Evolutionary conservation across 306 rosid genomes (phyloP).

Genomic region (Glycine tomentella): DNA sequence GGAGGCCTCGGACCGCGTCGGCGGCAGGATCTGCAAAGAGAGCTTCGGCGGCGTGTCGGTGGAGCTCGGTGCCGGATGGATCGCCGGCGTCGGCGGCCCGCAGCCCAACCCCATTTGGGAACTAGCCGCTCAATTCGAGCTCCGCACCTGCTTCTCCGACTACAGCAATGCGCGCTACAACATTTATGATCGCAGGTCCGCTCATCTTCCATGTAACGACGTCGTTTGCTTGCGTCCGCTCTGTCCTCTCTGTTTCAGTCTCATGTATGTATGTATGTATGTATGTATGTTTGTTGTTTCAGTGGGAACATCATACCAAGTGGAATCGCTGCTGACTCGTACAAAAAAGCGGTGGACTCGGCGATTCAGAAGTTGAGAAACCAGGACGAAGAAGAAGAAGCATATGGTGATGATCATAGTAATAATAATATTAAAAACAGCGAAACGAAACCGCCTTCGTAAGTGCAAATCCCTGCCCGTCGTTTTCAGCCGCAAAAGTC

Average conservation of each 20-base stretch:
- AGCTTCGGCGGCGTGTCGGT: conserved; percentile 82
- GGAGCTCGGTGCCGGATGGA: conserved; percentile 99
- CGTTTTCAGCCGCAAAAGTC: conserved; percentile 46
- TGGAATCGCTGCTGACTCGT: conserved; percentile 85
- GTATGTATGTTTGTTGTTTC: background rate
- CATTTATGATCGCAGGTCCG: conserved; percentile 86
- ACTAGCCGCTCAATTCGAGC: conserved; percentile 71
- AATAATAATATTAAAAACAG: conserved; percentile 28
- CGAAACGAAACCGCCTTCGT: conserved; percentile 66
- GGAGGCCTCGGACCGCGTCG: conserved; percentile 93
- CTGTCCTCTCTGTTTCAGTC: background rate
- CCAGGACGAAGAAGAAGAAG: conserved; percentile 56
- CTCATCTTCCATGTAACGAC: background rate
- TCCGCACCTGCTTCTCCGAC: conserved; percentile 89
- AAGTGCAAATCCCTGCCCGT: conserved; percentile 42
- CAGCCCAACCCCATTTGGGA: conserved; percentile 90
- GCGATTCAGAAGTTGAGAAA: conserved; percentile 72
- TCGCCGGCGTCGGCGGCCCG: conserved; percentile 90
- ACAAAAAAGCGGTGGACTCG: conserved; percentile 90
- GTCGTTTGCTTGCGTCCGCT: background rate
- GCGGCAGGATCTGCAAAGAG: conserved; percentile 89
- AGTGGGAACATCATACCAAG: conserved; percentile 89
- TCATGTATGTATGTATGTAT: too few relatives aligned
- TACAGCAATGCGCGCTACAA: conserved; percentile 92
- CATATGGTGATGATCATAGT: conserved; percentile 40